Evolutionary conservation across 2,329 filamentous ascomycete species (phyloP).

Genomic region (Cordyceps tenuipes): DNA sequence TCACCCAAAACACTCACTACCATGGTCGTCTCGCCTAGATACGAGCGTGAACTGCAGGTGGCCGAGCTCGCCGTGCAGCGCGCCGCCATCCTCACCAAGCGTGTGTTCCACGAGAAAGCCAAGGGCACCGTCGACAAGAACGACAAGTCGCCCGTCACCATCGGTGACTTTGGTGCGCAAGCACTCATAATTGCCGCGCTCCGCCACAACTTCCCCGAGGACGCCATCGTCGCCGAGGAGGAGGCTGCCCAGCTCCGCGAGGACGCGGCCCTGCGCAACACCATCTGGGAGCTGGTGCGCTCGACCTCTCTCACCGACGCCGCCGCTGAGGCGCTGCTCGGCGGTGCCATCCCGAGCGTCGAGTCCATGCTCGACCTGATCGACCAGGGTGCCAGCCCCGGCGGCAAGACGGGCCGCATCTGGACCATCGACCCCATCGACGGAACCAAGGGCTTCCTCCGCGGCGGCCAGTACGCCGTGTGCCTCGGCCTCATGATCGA

Average conservation of each 20-base stretch:
- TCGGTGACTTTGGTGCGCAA: slow-evolving; percentile 96
- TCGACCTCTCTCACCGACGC: slow-evolving; percentile 56
- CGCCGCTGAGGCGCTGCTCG: slow-evolving; percentile 51
- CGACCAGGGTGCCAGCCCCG: slow-evolving; percentile 60
- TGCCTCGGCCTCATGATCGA: slow-evolving; percentile 89
- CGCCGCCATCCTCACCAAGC: slow-evolving; percentile 47
- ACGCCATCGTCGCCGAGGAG: slow-evolving; percentile 92
- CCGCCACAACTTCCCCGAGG: slow-evolving; percentile 78
- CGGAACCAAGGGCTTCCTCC: slow-evolving; percentile 92
- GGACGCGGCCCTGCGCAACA: slow-evolving; percentile 55
- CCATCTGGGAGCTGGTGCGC: slow-evolving; percentile 77
- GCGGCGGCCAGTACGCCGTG: slow-evolving; percentile 94
- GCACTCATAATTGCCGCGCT: slow-evolving; percentile 91
- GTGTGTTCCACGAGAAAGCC: slow-evolving; percentile 65
- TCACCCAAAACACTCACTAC: slow-evolving; percentile 13
- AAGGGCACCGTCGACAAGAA: slow-evolving; percentile 87
- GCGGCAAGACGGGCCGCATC: slow-evolving; percentile 68
- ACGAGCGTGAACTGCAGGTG: slow-evolving; percentile 70
- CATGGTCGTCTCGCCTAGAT: slow-evolving; percentile 36
- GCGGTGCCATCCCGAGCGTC: slow-evolving; percentile 60
- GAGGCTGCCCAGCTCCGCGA: slow-evolving; percentile 73
- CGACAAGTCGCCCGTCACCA: slow-evolving; percentile 93
- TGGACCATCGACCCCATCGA: slow-evolving; percentile 98
- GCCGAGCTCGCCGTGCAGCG: slow-evolving; percentile 86
- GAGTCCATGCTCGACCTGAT: slow-evolving; percentile 61